Conservation (phyloP, 495 filamentous ascomycete genomes). For the Chaetomium tenue region DNA sequence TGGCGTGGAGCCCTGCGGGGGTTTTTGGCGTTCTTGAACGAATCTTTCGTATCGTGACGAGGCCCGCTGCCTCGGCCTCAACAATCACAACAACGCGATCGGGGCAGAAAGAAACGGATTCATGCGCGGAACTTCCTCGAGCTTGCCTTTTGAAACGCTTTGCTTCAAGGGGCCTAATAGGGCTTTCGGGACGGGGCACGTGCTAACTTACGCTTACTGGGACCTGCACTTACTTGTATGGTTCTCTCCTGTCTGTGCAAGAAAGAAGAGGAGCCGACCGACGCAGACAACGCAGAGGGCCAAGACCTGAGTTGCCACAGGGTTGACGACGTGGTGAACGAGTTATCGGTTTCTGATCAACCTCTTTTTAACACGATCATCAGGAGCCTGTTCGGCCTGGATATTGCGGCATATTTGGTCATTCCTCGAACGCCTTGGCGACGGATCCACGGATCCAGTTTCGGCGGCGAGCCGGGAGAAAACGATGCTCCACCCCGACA, state of each 20-base stretch:
- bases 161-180: not conserved
- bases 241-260: too few relatives aligned
- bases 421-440: constrained; percentile 31
- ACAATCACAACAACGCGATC: not conserved
- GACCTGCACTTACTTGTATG: not conserved
- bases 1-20: constrained; percentile 7
- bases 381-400: constrained; percentile 24
- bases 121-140: not conserved
- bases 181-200: not conserved
- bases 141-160: not conserved
- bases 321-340: not conserved
- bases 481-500: not conserved
- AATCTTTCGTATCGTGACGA: too few relatives aligned
- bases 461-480: not conserved
- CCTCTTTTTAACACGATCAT: not conserved
- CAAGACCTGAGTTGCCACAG: constrained; percentile 3
- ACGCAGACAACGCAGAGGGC: not conserved
- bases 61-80: not conserved
- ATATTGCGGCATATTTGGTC: constrained; percentile 32
- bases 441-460: constrained; percentile 6
- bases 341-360: not conserved
- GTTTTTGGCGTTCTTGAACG: too few relatives aligned
- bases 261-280: not conserved
- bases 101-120: not conserved
- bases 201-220: not conserved